These are phyloP conservation scores for Hymenoscyphus linearis DNA, from an alignment of 2,329 filamentous ascomycete species.

Conservation along the genomic window DNA sequence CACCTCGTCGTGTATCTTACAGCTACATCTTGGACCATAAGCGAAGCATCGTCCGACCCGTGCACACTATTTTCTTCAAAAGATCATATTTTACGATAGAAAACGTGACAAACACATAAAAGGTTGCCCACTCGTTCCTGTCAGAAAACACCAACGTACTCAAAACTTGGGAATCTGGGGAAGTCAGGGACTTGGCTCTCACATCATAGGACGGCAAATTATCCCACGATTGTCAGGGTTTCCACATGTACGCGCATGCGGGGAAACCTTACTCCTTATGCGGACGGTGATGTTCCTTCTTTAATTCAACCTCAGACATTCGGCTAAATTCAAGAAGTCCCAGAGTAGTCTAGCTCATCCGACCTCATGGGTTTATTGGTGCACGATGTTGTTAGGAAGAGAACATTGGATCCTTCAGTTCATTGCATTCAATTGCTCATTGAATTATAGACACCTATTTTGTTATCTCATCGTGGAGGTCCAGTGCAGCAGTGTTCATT, in stretches of 20 bases:
- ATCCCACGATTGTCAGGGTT: too few species aligned
- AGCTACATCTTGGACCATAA: background rate
- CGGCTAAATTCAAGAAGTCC: slow-evolving; percentile 12
- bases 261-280: slow-evolving; percentile 21
- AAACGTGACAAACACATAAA: background rate
- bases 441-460: background rate
- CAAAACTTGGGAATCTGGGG: background rate
- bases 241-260: slow-evolving; percentile 6
- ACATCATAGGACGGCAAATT: background rate
- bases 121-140: background rate
- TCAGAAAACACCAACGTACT: background rate
- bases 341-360: background rate
- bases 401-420: background rate
- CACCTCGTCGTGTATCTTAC: background rate
- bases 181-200: background rate
- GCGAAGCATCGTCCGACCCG: background rate
- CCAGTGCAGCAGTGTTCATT: background rate
- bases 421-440: background rate
- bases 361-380: background rate
- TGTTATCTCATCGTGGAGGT: background rate
- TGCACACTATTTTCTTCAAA: background rate
- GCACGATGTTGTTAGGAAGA: background rate
- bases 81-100: background rate
- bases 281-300: slow-evolving; percentile 8
- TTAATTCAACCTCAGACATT: slow-evolving; percentile 11